Base-by-base conservation (phyloP, 1,284 basidiomycete species). In the Singerocomus rubriflavus region DNA sequence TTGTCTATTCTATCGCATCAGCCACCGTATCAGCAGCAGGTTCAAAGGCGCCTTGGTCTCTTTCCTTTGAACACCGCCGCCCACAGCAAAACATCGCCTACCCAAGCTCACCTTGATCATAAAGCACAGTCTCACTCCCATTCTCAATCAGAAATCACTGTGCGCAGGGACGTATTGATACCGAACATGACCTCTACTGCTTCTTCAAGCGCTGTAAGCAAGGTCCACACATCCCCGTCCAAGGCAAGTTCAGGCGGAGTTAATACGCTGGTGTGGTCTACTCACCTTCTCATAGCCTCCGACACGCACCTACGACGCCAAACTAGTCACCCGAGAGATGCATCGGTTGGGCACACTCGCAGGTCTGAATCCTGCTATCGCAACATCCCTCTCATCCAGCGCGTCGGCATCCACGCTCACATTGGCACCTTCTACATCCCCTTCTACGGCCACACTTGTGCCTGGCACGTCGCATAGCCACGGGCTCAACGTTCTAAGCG, bases 311-410 rank as follows among this genome's bases (percentile, higher is more conserved):
- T 87, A 87, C 68, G 84, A 86, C 67, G 74, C 82, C 14, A 85
- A 87, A 63, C 72, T 86, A 38, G 84, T 88, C 54, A 78, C 82
- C 2, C 78, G 85, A 44, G 86, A 90, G 66, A 89, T 89, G 86
- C 85, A 89, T 59, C 78, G 86, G 40, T 75, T 89, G 11, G 85
- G 83, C 26, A 82, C 75, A 35, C 73, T 84, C 33, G 74, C 78
- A 6, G 73, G 73, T 35, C 69, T 76, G 11, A 75, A 70, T 21
- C 69, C 74, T 5, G 75, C 49, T 6, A 50, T 57, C 66, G 69
- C 31, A 63, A 70, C 34, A 57, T 74, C 33, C 61, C 77, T 53
- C 73, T 66, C 70, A 31, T 64, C 72, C 12, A 61, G 58, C 11
- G 57, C 73, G 25, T 73, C 76, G 0, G 65, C 68, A 14, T 68